A percentile compares a stretch with the other conserved stretches of the same genome.
phyloP scores from a whole-genome alignment of 441 rosid species.

The Adansonia rubrostipa region DNA sequence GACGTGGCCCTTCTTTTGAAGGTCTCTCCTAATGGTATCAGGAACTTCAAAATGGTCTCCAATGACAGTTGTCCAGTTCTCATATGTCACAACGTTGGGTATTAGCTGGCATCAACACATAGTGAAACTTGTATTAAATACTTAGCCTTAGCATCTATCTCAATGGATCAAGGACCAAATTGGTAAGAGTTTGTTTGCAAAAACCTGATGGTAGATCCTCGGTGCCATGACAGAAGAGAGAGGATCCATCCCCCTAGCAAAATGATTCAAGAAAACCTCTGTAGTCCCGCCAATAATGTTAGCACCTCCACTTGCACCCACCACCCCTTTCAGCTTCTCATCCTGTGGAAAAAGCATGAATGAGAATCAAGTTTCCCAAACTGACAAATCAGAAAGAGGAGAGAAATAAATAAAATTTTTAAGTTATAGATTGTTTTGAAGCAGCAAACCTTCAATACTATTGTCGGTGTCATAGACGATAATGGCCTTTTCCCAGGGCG shows the following conservation, averaged over 20 bases:
- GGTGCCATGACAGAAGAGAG: conserved; percentile 59
- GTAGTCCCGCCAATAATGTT: conserved; percentile 56
- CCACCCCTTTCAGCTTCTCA: conserved; percentile 49
- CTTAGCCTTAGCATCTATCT: background rate
- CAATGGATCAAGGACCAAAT: background rate
- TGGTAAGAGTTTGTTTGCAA: background rate
- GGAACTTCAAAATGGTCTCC: conserved; percentile 54
- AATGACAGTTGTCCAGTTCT: conserved; percentile 58
- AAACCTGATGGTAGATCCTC: conserved; percentile 66
- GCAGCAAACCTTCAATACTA: conserved; percentile 50
- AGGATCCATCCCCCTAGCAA: conserved; percentile 56
- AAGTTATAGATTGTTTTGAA: background rate
- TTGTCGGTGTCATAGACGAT: conserved; percentile 67
- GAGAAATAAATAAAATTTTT: background rate
- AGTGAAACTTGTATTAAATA: background rate
- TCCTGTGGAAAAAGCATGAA: conserved; percentile 35
- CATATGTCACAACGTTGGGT: conserved; percentile 49
- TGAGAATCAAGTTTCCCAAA: background rate
- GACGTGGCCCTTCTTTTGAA: conserved; percentile 54
- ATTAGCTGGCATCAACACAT: conserved; percentile 41
- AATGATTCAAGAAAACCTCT: conserved; percentile 60
- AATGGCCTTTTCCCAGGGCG: conserved; percentile 63
- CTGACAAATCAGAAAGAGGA: background rate
- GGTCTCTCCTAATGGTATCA: conserved; percentile 38
- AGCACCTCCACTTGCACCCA: conserved; percentile 71